phyloP scores from a whole-genome alignment of 345 rosid species.

The Murraya koenigii region DNA sequence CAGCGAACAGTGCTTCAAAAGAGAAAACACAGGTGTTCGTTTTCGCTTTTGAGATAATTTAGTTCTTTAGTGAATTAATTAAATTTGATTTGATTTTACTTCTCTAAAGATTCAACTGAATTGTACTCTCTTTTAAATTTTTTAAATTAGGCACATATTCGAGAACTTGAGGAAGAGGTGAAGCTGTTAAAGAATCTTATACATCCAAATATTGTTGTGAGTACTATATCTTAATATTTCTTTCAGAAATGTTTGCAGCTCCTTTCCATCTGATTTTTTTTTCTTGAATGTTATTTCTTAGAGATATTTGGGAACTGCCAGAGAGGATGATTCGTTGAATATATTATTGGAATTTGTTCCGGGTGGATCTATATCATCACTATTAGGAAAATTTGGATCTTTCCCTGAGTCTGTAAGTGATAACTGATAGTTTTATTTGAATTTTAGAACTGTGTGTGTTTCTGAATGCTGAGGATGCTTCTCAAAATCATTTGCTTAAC shows the following conservation, averaged over 20 bases:
- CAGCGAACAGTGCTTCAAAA: conserved; percentile 59
- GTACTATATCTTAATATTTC: conserved; percentile 17
- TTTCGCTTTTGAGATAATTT: background rate
- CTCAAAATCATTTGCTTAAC: conserved; percentile 12
- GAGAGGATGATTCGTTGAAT: conserved; percentile 69
- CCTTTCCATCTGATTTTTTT: background rate
- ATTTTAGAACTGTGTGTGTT: conserved; percentile 6
- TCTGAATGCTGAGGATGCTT: background rate
- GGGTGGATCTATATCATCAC: conserved; percentile 83
- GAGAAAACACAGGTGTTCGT: conserved; percentile 64
- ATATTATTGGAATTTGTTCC: conserved; percentile 80
- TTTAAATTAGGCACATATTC: conserved; percentile 53
- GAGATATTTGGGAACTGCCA: conserved; percentile 84
- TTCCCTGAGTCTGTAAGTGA: conserved; percentile 77
- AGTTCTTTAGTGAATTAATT: background rate
- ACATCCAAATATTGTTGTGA: conserved; percentile 83
- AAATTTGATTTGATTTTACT: background rate
- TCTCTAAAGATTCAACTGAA: background rate
- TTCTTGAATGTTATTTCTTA: conserved; percentile 14
- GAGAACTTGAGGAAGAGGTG: conserved; percentile 90
- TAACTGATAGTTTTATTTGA: conserved; percentile 3
- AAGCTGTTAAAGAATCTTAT: conserved; percentile 78
- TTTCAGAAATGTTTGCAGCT: background rate
- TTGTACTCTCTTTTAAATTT: background rate
- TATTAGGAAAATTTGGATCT: conserved; percentile 79